Evolutionary conservation across 257 asterid species (phyloP).

Genomic region (Euphrasia confusa): DNA sequence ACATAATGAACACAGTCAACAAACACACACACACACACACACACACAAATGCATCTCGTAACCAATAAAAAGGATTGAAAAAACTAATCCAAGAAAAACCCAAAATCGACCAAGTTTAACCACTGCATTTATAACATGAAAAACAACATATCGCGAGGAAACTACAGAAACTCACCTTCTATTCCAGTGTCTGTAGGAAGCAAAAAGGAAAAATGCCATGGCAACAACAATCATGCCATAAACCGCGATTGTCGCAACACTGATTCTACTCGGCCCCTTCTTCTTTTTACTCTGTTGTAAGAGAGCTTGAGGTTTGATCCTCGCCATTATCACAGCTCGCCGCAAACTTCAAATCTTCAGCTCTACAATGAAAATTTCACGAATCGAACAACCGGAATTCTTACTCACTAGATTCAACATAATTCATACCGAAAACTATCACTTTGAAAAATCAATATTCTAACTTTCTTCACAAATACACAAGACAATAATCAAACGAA

Average conservation of each 20-base stretch:
- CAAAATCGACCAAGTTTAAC: constrained; percentile 11
- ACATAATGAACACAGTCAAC: background rate
- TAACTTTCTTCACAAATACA: constrained; percentile 9
- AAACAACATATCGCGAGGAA: background rate
- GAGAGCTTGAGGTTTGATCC: constrained; percentile 60
- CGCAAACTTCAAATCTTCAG: constrained; percentile 29
- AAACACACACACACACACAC: background rate
- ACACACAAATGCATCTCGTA: constrained; percentile 5
- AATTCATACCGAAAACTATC: constrained; percentile 9
- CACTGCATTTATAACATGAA: background rate
- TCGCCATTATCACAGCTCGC: constrained; percentile 38
- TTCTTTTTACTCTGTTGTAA: constrained; percentile 58
- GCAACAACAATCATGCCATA: constrained; percentile 36
- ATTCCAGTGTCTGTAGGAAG: constrained; percentile 48
- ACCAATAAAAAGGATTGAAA: background rate
- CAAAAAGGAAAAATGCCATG: constrained; percentile 36
- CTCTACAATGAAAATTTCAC: constrained; percentile 26
- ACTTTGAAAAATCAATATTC: constrained; percentile 21
- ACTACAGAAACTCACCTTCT: constrained; percentile 28
- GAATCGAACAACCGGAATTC: constrained; percentile 20
- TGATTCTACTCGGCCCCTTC: constrained; percentile 46
- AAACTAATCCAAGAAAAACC: constrained; percentile 18
- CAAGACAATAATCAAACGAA: background rate
- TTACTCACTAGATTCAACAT: constrained; percentile 26
- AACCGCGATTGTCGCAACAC: constrained; percentile 36